A percentile compares a stretch with the other conserved stretches of the same genome.
Evolutionary conservation across 2,329 filamentous ascomycete genomes (phyloP).

Genomic region (Colletotrichum caudatum): DNA sequence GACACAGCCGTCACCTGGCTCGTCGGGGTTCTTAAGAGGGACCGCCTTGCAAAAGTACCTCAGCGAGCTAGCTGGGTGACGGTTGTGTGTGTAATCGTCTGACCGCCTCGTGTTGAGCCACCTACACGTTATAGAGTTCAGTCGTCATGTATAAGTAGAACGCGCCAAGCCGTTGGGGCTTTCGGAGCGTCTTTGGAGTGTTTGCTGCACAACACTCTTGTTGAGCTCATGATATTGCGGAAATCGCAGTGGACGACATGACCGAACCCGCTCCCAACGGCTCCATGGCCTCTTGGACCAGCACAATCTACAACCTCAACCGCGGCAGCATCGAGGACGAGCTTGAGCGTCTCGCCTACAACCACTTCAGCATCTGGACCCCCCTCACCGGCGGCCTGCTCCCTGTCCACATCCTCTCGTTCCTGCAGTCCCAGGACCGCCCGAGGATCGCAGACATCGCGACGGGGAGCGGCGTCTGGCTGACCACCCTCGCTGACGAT

Average conservation of each 20-base stretch:
- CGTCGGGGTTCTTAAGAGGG: too few species aligned
- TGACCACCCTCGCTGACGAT: conserved; percentile 35
- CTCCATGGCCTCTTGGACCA: conserved; percentile 22
- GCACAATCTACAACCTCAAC: conserved; percentile 35
- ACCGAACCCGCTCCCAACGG: not conserved
- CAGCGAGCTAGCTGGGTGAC: not conserved
- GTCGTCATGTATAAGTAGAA: not conserved
- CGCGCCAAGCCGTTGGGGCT: not conserved
- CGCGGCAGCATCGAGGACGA: conserved; percentile 27
- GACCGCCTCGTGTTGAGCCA: not conserved
- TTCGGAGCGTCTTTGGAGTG: not conserved
- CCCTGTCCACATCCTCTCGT: conserved; percentile 22
- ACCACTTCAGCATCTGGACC: conserved; percentile 38
- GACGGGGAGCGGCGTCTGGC: conserved; percentile 45
- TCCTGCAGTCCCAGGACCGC: not conserved
- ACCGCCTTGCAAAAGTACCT: too few species aligned
- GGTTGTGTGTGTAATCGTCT: not conserved
- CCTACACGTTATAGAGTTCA: not conserved
- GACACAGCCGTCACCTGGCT: too few species aligned
- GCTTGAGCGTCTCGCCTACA: conserved; percentile 32
- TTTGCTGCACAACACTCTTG: not conserved
- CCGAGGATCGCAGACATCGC: conserved; percentile 43
- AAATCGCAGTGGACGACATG: not conserved
- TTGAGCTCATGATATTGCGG: not conserved
- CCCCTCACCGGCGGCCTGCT: conserved; percentile 33